These are phyloP conservation scores for Trichoderma brevicompactum DNA, from an alignment of 2,329 filamentous ascomycete species.

Conservation along the genomic window DNA sequence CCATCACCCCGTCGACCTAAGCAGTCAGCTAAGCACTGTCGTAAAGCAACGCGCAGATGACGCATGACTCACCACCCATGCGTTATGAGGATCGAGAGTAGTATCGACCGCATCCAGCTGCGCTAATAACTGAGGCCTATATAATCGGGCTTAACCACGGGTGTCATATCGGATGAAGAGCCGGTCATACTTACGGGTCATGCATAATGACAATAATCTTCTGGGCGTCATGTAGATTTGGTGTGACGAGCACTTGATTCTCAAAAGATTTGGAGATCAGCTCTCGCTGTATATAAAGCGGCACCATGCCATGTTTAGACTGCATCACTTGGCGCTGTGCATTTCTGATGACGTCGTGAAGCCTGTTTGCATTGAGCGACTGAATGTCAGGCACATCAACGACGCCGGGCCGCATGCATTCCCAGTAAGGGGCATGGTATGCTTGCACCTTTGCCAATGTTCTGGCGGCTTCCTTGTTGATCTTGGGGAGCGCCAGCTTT, in stretches of 20 bases:
- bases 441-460: conserved; percentile 64
- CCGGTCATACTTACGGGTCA: conserved; percentile 68
- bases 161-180: background rate
- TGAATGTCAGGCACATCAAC: conserved; percentile 59
- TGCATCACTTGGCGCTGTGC: conserved; percentile 75
- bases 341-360: conserved; percentile 79
- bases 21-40: conserved; percentile 32
- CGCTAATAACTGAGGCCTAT: conserved; percentile 68
- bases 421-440: conserved; percentile 76
- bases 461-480: conserved; percentile 61
- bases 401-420: conserved; percentile 77
- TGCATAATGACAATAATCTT: conserved; percentile 86
- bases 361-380: conserved; percentile 60
- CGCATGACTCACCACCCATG: conserved; percentile 73
- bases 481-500: conserved; percentile 58
- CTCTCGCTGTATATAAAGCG: conserved; percentile 77
- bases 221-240: conserved; percentile 65
- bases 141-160: conserved; percentile 28
- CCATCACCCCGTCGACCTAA: conserved; percentile 78
- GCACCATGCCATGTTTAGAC: conserved; percentile 75
- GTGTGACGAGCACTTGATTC: conserved; percentile 83
- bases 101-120: conserved; percentile 72
- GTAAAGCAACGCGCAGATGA: background rate
- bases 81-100: conserved; percentile 78
- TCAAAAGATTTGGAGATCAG: conserved; percentile 76